Base-by-base conservation (phyloP, 2,329 filamentous ascomycete genomes). In the Dactylellina sp. region DNA sequence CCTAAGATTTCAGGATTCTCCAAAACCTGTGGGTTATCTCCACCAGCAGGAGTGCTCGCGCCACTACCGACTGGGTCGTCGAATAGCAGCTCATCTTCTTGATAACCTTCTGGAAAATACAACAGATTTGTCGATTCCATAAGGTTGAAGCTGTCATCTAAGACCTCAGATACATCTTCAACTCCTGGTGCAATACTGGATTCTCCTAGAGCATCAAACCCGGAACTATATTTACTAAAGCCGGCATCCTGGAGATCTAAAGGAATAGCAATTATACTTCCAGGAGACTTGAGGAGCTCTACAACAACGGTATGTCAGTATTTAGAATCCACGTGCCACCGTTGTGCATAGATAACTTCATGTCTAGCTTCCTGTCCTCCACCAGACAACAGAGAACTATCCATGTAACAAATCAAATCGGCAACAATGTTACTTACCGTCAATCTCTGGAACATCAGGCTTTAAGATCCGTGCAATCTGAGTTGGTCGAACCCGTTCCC, bases 401-500 rank as follows among this genome's bases (percentile, higher is more conserved):
- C n/a, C n/a, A n/a, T n/a, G n/a, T n/a, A 40, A 40, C 5, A 16
- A 40, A 12, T 40, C 14, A 16, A 3, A 16, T 14, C n/a, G 14
- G 14, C 11, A 40, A 12, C 37, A 32, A 9, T 7, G 7, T 14
- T 35, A 37, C 50, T 39, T 6, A 55, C 50, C 12, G 7, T 40
- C 3, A 2, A 6, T 22, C 18, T 22, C 5, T 24, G 1, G 1
- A 40, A 25, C 32, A 1, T n/a, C 18, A 7, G 46, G 12, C 32
- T 50, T 57, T 7, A 57, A 20, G 18, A 42, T 32, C 7, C 14
- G 18, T 3, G 25, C 35, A 4, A 42, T 50, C 18, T 65, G 50
- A n/a, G 62, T n/a, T 11, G 4, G 12, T n/a, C 40, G 52, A 1
- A 65, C 42, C 5, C 2, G 1, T n/a, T 56, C 22, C 18, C 52